Conservation (phyloP, 1,284 basidiomycete genomes). For the Taiwanofungus camphoratus region DNA sequence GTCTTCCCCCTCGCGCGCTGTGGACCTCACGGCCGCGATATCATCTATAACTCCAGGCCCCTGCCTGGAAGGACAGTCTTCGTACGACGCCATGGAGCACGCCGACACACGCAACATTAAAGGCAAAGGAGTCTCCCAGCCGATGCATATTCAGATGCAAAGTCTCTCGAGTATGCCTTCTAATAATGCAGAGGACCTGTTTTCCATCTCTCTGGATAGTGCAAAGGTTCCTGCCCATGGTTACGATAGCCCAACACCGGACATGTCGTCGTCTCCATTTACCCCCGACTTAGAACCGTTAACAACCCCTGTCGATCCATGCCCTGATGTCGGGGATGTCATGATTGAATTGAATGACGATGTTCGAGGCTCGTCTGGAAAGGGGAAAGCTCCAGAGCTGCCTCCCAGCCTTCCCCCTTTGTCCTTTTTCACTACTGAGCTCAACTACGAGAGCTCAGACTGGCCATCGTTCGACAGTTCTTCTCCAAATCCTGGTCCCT, state of each 20-base stretch:
- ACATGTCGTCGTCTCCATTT: background rate
- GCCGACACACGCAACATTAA: slow-evolving; percentile 28
- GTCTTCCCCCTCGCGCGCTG: slow-evolving; percentile 12
- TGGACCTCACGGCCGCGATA: slow-evolving; percentile 8
- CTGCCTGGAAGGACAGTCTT: slow-evolving; percentile 4
- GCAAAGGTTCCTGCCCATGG: slow-evolving; percentile 11
- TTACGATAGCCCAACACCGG: background rate
- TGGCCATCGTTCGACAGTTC: slow-evolving; percentile 32
- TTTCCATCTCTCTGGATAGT: slow-evolving; percentile 27
- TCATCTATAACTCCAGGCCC: slow-evolving; percentile 7
- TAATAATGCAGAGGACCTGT: slow-evolving; percentile 13
- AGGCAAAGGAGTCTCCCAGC: slow-evolving; percentile 44
- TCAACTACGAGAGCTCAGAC: slow-evolving; percentile 38
- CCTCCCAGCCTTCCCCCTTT: slow-evolving; percentile 61
- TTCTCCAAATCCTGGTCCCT: slow-evolving; percentile 42
- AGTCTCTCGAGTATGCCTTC: slow-evolving; percentile 32
- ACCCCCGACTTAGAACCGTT: no score
- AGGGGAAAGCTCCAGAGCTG: slow-evolving; percentile 54
- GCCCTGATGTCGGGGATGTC: background rate
- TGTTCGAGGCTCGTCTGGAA: slow-evolving; percentile 20
- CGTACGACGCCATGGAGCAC: slow-evolving; percentile 12
- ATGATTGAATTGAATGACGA: slow-evolving; percentile 10
- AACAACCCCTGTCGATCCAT: background rate
- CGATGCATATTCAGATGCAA: slow-evolving; percentile 38
- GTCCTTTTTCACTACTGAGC: slow-evolving; percentile 46